Evolutionary conservation across 345 rosid species (phyloP), one percentile per base, ranked within the genome.

Genomic region (Gossypium mustelinum): DNA sequence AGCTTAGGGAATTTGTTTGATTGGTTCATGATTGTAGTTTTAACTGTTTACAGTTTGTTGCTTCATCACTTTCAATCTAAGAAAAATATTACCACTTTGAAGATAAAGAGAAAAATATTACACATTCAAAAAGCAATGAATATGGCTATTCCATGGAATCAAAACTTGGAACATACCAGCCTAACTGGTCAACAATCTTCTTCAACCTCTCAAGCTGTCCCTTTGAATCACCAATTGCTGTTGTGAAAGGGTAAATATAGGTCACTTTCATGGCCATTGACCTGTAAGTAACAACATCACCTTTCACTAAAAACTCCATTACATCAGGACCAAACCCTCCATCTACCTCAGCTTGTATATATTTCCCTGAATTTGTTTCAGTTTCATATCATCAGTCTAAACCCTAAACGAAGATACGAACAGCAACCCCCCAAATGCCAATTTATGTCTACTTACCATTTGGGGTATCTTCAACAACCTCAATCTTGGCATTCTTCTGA

Each of bases 221-320:
- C 71, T 87, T 89, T 0, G 98, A 91, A 74, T 94, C 97, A 45
- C 97, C 97, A 10, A 92, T 83, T 22, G 97, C 94, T 48, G 98
- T 91, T 5, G 97, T 88, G 83, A 94, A 94, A 1, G 98, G 98
- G 77, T 94, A 94, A 16, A 94, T 83, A 84, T 86, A 92, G 10
- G 97, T 92, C 7, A 89, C 95, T 76, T 89, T 92, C 48, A 86
- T 83, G 52, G 97, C 95, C 97, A 89, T 89, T 8, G 78, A 78
- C 81, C 98, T 87, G 24, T 87, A 92, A 62, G 88, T 80, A 78
- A 87, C 95, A 75, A 86, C 94, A 70, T 91, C 97, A 72, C 89
- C 86, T 78, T 82, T 91, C 73, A 92, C 90, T 86, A 91, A 65
- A 80, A 92, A 92, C 86, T 94, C 95, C 59, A 92, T 68, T 48